Base-by-base conservation (phyloP, 2,329 filamentous ascomycete genomes). In the Trichoderma sp. region DNA sequence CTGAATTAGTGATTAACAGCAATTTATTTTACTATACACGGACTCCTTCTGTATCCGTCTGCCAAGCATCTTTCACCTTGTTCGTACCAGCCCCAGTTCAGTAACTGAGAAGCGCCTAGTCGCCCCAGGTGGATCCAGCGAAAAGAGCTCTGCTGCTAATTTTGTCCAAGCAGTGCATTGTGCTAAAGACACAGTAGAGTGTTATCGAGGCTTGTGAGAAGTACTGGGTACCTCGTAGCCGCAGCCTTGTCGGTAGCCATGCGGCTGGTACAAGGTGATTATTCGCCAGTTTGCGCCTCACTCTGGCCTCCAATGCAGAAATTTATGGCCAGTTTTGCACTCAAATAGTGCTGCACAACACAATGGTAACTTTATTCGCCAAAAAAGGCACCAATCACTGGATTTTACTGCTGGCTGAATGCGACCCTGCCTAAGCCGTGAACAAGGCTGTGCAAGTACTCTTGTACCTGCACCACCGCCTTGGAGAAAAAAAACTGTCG, bases 391-490 rank as follows among this genome's bases (percentile, higher is more conserved):
- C 47, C 47, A 49, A 49, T 49, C 47, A 49, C 19, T 24, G 24
- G 7, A 2, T 11, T 31, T 19, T 11, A 13, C 29, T 33, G 27
- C 8, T 35, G 1, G n/a, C 4, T 19, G 10, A 35, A 29, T 66
- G 62, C 53, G 40, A 66, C 37, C 21, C 21, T 49, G 14, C 53
- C 29, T 47, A 13, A 35, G 55, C 55, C 52, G 21, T 29, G 37
- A 59, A 31, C 64, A 19, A 67, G 55, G 64, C 55, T 58, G 35
- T 56, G 16, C 53, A 67, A 67, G 64, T 67, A 67, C 64, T 67
- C 64, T 58, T 49, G 64, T 67, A 67, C 64, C 64, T 59, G 64
- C 64, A 67, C 40, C 55, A 67, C 43, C 55, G 55, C 55, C 14
- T 59, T 59, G 53, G 40, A 35, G 14, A 59, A 29, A 37, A 58